Evolutionary conservation across 129 eudicot genomes (phyloP).

Genomic region (Pittosporum tobira): DNA sequence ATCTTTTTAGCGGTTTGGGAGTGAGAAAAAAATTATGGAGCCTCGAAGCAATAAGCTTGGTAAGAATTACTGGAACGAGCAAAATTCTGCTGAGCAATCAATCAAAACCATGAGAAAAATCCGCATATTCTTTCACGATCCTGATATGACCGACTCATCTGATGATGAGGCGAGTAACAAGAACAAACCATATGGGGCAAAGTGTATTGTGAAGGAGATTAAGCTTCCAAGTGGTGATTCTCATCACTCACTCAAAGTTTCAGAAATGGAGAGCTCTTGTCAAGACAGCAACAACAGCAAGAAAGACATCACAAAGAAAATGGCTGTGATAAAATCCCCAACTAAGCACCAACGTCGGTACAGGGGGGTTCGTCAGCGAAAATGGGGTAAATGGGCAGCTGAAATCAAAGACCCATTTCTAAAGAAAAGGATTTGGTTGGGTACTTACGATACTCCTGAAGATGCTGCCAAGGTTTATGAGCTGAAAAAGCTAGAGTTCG

Average conservation of each 20-base stretch:
- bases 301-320: slow-evolving; percentile 22
- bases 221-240: slow-evolving; percentile 23
- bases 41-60: slow-evolving; percentile 10
- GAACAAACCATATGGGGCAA: slow-evolving; percentile 24
- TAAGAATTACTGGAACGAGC: slow-evolving; percentile 14
- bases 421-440: slow-evolving; percentile 58
- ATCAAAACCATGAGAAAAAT: slow-evolving; percentile 36
- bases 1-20: slow-evolving; percentile 16
- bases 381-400: slow-evolving; percentile 96
- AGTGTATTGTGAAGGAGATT: slow-evolving; percentile 46
- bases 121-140: slow-evolving; percentile 67
- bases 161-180: slow-evolving; percentile 37
- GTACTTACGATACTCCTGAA: slow-evolving; percentile 60
- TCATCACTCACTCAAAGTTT: background rate
- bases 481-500: slow-evolving; percentile 45
- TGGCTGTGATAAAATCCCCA: slow-evolving; percentile 23
- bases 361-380: slow-evolving; percentile 68
- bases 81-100: slow-evolving; percentile 11
- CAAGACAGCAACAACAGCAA: slow-evolving; percentile 51
- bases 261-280: slow-evolving; percentile 29
- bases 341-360: slow-evolving; percentile 18
- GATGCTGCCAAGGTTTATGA: slow-evolving; percentile 66
- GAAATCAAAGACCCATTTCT: slow-evolving; percentile 72
- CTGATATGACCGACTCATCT: slow-evolving; percentile 77
- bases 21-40: slow-evolving; percentile 29